Evolutionary conservation across 2,329 filamentous ascomycete genomes (phyloP).

Genomic region (Davidsoniella australis): DNA sequence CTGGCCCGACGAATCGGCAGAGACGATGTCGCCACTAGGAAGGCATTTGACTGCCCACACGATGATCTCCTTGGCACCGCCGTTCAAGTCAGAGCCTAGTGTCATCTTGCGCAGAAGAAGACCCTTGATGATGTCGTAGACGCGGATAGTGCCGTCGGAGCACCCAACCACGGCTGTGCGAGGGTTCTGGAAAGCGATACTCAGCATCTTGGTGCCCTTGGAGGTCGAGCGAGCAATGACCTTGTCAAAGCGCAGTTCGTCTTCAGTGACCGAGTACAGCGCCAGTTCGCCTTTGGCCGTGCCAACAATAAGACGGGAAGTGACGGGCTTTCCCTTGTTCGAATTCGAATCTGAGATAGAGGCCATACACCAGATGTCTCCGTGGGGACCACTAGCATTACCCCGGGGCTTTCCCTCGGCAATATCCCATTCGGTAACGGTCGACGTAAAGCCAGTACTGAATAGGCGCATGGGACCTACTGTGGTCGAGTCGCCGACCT

Average conservation of each 20-base stretch:
- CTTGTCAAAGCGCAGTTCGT: conserved; percentile 63
- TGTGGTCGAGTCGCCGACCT: conserved; percentile 33
- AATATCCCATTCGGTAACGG: conserved; percentile 90
- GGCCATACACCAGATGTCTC: conserved; percentile 92
- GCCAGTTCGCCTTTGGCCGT: conserved; percentile 85
- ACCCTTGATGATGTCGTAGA: conserved; percentile 72
- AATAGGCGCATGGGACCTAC: conserved; percentile 71
- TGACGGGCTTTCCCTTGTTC: conserved; percentile 13
- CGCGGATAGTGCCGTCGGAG: conserved; percentile 87
- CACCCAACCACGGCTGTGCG: conserved; percentile 77
- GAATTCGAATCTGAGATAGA: conserved; percentile 14
- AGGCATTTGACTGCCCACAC: conserved; percentile 89
- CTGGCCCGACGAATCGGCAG: conserved; percentile 87
- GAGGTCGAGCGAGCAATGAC: conserved; percentile 59
- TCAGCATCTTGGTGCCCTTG: conserved; percentile 78
- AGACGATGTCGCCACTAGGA: conserved; percentile 76
- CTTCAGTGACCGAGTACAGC: conserved; percentile 70
- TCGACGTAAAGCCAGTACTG: conserved; percentile 86
- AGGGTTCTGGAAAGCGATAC: conserved; percentile 74
- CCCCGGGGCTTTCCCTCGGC: conserved; percentile 58
- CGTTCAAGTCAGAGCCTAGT: conserved; percentile 58
- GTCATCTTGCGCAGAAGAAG: conserved; percentile 67
- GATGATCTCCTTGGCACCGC: conserved; percentile 68
- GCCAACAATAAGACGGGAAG: conserved; percentile 48
- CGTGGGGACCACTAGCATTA: conserved; percentile 80